A percentile compares a stretch with the other conserved stretches of the same genome.
These are phyloP conservation scores for Didymella segeticola DNA, from an alignment of 2,329 filamentous ascomycete genomes.

Conservation along the genomic window DNA sequence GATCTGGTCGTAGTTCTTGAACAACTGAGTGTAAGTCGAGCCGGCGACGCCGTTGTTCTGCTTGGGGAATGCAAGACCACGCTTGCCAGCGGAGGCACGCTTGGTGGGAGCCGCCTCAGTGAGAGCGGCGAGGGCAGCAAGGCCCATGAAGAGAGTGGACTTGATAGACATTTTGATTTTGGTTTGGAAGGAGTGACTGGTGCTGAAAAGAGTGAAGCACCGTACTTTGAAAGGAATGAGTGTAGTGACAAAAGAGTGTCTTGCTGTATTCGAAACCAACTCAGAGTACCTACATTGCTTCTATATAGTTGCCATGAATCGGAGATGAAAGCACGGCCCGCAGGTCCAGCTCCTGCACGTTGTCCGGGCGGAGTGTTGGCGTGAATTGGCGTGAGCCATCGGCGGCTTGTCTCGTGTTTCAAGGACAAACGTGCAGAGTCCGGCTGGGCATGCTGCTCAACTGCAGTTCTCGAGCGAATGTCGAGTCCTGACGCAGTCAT, in stretches of 20 bases:
- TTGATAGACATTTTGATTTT: slow-evolving; percentile 16
- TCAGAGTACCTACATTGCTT: slow-evolving; percentile 9
- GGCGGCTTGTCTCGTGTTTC: slow-evolving; percentile 18
- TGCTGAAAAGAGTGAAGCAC: slow-evolving; percentile 22
- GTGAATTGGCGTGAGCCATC: slow-evolving; percentile 15
- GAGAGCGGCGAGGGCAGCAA: slow-evolving; percentile 38
- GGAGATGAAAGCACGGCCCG: slow-evolving; percentile 20
- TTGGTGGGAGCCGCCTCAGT: slow-evolving; percentile 37
- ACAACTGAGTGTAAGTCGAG: slow-evolving; percentile 31
- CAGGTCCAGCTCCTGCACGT: slow-evolving; percentile 19
- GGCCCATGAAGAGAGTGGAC: slow-evolving; percentile 32
- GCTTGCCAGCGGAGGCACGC: slow-evolving; percentile 35
- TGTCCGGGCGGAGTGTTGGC: slow-evolving; percentile 18
- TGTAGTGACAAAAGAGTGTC: slow-evolving; percentile 19
- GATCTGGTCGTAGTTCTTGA: slow-evolving; percentile 46
- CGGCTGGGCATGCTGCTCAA: slow-evolving; percentile 17
- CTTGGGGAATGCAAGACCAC: slow-evolving; percentile 41
- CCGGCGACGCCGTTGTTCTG: slow-evolving; percentile 32
- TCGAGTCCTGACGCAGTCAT: slow-evolving; percentile 11
- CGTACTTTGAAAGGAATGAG: slow-evolving; percentile 6
- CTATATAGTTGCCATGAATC: slow-evolving; percentile 16
- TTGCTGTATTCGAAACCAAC: slow-evolving; percentile 12
- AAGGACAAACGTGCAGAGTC: slow-evolving; percentile 14
- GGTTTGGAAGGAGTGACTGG: slow-evolving; percentile 8
- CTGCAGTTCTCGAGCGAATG: slow-evolving; percentile 9